Evolutionary conservation across 2,329 filamentous ascomycete genomes (phyloP).

Genomic region (Dactylellina drechsleri): DNA sequence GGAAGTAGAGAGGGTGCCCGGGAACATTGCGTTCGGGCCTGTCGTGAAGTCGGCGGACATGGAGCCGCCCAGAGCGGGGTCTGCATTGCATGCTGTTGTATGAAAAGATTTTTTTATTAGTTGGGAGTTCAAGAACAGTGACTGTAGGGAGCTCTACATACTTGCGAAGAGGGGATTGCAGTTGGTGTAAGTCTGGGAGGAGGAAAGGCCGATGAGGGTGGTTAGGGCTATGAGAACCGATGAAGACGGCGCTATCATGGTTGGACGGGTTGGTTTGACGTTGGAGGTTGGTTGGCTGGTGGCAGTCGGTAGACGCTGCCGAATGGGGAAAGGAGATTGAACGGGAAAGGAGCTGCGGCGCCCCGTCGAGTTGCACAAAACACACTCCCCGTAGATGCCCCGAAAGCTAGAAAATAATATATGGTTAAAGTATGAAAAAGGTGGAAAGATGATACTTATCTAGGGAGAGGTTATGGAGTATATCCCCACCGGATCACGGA

Average conservation of each 20-base stretch:
- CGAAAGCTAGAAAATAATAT: background rate
- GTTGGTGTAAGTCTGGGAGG: slow-evolving; percentile 68
- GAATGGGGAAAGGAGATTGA: slow-evolving; percentile 1
- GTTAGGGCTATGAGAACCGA: slow-evolving; percentile 24
- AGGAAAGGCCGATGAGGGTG: slow-evolving; percentile 57
- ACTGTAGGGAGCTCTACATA: slow-evolving; percentile 55
- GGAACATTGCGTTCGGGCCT: slow-evolving; percentile 81
- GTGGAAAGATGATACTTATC: background rate
- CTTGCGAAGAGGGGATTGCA: slow-evolving; percentile 67
- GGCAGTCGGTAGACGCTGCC: slow-evolving; percentile 5
- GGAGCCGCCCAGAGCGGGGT: slow-evolving; percentile 84
- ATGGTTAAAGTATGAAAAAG: background rate
- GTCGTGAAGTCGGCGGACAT: slow-evolving; percentile 84
- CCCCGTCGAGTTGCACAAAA: no score
- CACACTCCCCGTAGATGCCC: no score
- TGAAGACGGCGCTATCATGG: slow-evolving; percentile 33
- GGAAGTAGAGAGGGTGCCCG: slow-evolving; percentile 65
- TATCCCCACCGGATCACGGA: slow-evolving; percentile 2
- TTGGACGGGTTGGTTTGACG: background rate
- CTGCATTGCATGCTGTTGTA: slow-evolving; percentile 71
- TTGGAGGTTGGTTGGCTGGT: slow-evolving; percentile 2
- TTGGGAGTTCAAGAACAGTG: background rate
- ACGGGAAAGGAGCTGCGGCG: slow-evolving; percentile 24
- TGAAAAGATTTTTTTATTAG: background rate
- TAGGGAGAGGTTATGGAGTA: background rate